A percentile compares a stretch with the other conserved stretches of the same genome.
phyloP scores from a whole-genome alignment of 2,329 filamentous ascomycete genomes.

The Akanthomyces dipterigenus region DNA sequence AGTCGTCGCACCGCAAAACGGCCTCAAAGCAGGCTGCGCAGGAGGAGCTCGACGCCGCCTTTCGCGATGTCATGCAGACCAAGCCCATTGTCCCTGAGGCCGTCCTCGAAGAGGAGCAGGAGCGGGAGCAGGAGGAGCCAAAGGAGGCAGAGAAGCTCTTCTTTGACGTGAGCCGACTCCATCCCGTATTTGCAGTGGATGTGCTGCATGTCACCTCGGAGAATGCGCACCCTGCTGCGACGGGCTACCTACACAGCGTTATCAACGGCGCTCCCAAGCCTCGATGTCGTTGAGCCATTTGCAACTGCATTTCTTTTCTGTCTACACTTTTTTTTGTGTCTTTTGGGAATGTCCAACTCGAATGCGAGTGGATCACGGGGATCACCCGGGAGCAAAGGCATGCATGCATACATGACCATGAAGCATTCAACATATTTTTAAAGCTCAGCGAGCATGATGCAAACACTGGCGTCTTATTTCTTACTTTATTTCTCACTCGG shows the following conservation, averaged over 20 bases:
- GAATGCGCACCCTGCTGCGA: constrained; percentile 6
- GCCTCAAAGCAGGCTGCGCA: constrained; percentile 7
- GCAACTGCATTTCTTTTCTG: background rate
- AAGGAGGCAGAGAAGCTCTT: constrained; percentile 1
- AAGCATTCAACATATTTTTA: background rate
- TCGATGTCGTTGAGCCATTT: background rate
- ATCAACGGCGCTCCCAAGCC: constrained; percentile 11
- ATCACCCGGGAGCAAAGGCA: background rate
- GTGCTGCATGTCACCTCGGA: constrained; percentile 1
- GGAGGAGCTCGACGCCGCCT: constrained; percentile 5
- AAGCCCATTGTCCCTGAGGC: constrained; percentile 1
- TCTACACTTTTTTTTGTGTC: background rate
- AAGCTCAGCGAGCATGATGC: constrained; percentile 2
- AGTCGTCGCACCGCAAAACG: constrained; percentile 1
- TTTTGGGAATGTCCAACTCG: background rate
- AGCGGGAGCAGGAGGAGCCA: background rate
- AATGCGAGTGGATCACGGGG: background rate
- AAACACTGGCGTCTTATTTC: background rate
- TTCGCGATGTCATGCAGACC: constrained; percentile 5
- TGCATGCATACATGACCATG: background rate
- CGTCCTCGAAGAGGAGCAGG: background rate
- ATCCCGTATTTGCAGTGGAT: constrained; percentile 9
- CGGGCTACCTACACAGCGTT: constrained; percentile 7
- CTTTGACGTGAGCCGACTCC: constrained; percentile 1
- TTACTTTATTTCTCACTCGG: too few species aligned